Evolutionary conservation across 1,139 yeast genomes (phyloP).

Genomic region (Suhomyces chickasaworum): DNA sequence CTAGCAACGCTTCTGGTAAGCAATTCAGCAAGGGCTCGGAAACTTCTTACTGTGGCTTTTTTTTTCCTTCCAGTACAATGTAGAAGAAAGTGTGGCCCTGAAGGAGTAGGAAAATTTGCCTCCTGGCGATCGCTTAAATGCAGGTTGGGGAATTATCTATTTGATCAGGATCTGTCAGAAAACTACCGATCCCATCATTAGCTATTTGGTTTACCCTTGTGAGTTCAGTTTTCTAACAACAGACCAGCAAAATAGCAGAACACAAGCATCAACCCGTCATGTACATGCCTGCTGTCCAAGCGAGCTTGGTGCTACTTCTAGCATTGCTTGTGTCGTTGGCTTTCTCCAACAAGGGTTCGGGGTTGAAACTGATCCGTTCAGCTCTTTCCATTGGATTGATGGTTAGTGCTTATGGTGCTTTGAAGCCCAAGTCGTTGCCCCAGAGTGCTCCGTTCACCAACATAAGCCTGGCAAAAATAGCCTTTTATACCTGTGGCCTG

Average conservation of each 20-base stretch:
- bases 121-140: not conserved
- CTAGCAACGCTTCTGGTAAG: not conserved
- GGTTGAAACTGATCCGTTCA: not conserved
- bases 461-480: constrained; percentile 33
- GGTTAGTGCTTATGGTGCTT: constrained; percentile 8
- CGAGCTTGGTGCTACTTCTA: constrained; percentile 4
- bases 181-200: not conserved
- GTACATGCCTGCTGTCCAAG: constrained; percentile 4
- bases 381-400: constrained; percentile 14
- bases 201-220: not conserved
- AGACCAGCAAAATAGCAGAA: not conserved
- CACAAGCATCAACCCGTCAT: not conserved
- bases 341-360: constrained; percentile 1
- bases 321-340: constrained; percentile 4
- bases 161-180: constrained; percentile 4
- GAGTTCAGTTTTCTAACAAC: not conserved
- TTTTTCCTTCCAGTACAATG: no score
- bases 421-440: constrained; percentile 35
- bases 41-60: not conserved
- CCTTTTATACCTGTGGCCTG: constrained; percentile 35
- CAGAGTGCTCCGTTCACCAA: constrained; percentile 40
- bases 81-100: no score
- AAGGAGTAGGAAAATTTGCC: no score
- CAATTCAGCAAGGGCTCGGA: not conserved
- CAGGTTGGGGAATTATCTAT: constrained; percentile 9